Evolutionary conservation across 176 grass and related monocot species (phyloP), one percentile per base, ranked within the genome.

Genomic region (Oryza punctata): DNA sequence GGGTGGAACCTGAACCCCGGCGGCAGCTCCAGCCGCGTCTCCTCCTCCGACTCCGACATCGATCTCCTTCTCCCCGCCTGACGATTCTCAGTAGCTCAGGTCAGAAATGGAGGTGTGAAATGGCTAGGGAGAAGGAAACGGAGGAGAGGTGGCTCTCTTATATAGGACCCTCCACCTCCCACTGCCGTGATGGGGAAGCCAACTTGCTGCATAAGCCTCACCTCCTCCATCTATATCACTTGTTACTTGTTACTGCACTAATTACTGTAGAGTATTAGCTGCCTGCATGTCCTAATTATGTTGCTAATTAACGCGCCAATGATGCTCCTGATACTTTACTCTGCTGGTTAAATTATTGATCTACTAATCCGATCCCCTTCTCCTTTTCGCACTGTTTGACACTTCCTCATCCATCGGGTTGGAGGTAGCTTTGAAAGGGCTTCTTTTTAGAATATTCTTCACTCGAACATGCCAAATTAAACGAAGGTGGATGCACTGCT

Each of bases 1-100:
- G 97, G 97, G 81, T 99, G 97, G 83, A 96, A 99, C 4, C 97
- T 77, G 85, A 99, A 99, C 1, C 97, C 97, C 18, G 93, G 93
- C 14, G 97, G 93, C 43, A 99, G 71, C 5, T 85, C 88, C 5
- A 92, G 81, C 45, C 1, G 24, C 46, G 40, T 24, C 77, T 81
- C 80, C 74, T 80, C 79, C 38, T 69, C 84, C 52, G 80, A 84
- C 65, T 69, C 84, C 52, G 80, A 84, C 85, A 88, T 89, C 29
- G 0, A 14, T 16, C 3, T 47, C 3, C 25, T 29, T 30, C 25
- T 65, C 21, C 54, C 49, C 49, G 8, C n/a, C 21, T 35, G 33
- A 35, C 8, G 12, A 26, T 18, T 11, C 3, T 25, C 12, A 54
- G 50, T 15, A 76, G 33, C 1, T 1, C 13, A 14, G 45, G 13